phyloP scores from a whole-genome alignment of 1,284 basidiomycete species.

The Coniferiporia sulphurascens region DNA sequence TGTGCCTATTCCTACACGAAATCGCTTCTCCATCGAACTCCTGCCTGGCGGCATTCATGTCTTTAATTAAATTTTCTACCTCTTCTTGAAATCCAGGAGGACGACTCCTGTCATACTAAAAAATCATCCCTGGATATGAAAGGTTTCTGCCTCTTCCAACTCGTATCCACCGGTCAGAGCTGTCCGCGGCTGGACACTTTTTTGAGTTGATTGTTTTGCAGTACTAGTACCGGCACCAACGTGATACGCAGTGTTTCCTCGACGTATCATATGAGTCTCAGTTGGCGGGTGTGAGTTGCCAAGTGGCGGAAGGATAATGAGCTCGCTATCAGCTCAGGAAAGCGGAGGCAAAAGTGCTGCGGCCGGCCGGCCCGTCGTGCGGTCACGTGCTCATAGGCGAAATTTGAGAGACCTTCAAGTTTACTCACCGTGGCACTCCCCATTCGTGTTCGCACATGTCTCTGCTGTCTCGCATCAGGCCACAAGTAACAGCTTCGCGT shows the following conservation, averaged over 20 bases:
- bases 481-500: background rate
- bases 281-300: no score
- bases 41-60: background rate
- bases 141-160: background rate
- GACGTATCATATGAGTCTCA: no score
- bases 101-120: background rate
- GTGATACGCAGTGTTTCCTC: no score
- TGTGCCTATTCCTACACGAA: background rate
- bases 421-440: background rate
- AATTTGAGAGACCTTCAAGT: background rate
- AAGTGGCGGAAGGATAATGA: no score
- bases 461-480: background rate
- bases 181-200: background rate
- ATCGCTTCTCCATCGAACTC: background rate
- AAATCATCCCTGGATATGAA: background rate
- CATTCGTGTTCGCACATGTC: background rate
- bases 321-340: no score
- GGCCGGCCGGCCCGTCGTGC: no score
- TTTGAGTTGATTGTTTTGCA: no score
- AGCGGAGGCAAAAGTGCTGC: no score
- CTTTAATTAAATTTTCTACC: background rate
- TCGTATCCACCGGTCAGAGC: background rate
- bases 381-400: background rate
- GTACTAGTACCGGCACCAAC: no score
- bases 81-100: background rate